Base-by-base conservation (phyloP, 768 basidiomycete genomes). In the Termitomyces sp. region DNA sequence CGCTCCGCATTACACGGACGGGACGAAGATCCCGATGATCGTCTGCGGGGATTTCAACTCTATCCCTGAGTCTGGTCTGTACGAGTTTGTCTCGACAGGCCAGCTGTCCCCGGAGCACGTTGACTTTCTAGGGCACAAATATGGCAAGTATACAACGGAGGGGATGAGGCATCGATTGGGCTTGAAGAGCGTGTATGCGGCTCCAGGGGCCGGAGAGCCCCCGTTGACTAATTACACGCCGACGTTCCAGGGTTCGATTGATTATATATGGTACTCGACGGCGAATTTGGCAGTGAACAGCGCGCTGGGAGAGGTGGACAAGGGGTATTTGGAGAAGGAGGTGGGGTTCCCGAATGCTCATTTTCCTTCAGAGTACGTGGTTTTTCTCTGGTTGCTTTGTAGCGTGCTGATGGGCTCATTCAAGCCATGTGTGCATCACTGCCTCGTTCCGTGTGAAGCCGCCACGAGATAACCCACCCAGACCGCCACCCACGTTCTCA, bases 1-100 rank as follows among this genome's bases (percentile, higher is more conserved):
- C 15, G 80, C 83, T 24, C 93, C 93, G 18, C 68, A 74, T 22
- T 98, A 98, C 70, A 65, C 84, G 13, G 93, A 96, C 67, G 93
- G 89, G 18, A 80, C 81, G 52, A 92, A 93, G 79, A 97, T 98
- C 69, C 96, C 97, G 9, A 72, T 90, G 60, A 82, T 99, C 71
- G 77, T 98, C 58, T 91, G 90, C 65, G 94, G 95, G n/a, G 97
- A 99, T 75, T 95, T 89, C 78, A 99, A 99, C 78, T 96, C 94
- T 51, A 74, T 87, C 2, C 90, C 93, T 1, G 76, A 77, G 11
- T 93, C 91, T 36, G 94, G 94, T 6, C 91, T 98, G 20, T 97
- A 92, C 77, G 93, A 98, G 66, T 95, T 90, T 78, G 72, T 98
- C 54, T 80, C 88, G 27, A 84, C 78, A 9, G 96, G 97, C 12